phyloP scores from a whole-genome alignment of 768 basidiomycete species.

The Rhodotorula toruloides region DNA sequence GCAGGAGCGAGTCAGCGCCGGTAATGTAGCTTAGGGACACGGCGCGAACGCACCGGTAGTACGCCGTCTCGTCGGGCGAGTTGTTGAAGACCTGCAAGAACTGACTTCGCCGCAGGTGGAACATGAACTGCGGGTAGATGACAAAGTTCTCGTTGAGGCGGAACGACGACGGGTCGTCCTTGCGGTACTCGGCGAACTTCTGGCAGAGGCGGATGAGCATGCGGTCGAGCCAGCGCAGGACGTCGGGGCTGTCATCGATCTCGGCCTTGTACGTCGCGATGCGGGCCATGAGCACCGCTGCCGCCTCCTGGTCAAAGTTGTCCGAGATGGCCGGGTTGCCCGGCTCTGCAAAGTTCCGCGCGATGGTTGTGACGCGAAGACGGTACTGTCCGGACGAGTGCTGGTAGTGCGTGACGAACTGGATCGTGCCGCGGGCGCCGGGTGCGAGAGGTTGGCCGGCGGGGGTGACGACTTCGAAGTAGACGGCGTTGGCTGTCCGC shows the following conservation, averaged over 20 bases:
- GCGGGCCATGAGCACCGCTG: conserved; percentile 95
- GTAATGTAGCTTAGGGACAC: not conserved
- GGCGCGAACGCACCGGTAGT: conserved; percentile 61
- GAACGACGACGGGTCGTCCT: conserved; percentile 94
- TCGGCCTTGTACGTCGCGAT: conserved; percentile 99
- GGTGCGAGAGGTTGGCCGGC: conserved; percentile 86
- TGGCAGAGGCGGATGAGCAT: conserved; percentile 98
- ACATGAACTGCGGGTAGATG: conserved; percentile 99
- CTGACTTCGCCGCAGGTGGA: conserved; percentile 93
- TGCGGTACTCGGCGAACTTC: conserved; percentile 97
- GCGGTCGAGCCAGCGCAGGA: conserved; percentile 91
- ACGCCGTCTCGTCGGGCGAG: conserved; percentile 98
- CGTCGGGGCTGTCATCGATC: conserved; percentile 95
- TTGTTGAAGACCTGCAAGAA: conserved; percentile 99
- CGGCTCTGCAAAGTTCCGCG: conserved; percentile 93
- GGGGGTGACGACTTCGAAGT: conserved; percentile 97
- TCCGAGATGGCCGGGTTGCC: conserved; percentile 89
- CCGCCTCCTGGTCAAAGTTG: conserved; percentile 95
- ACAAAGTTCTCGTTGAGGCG: conserved; percentile 90
- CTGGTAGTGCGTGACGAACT: conserved; percentile 98
- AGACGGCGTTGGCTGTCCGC: conserved; percentile 79
- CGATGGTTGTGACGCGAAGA: conserved; percentile 94
- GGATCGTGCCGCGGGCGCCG: conserved; percentile 80
- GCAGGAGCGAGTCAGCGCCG: not conserved
- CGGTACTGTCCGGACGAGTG: conserved; percentile 93